Evolutionary conservation across 2,329 filamentous ascomycete species (phyloP).

Genomic region (Pseudocercospora macadamiae): DNA sequence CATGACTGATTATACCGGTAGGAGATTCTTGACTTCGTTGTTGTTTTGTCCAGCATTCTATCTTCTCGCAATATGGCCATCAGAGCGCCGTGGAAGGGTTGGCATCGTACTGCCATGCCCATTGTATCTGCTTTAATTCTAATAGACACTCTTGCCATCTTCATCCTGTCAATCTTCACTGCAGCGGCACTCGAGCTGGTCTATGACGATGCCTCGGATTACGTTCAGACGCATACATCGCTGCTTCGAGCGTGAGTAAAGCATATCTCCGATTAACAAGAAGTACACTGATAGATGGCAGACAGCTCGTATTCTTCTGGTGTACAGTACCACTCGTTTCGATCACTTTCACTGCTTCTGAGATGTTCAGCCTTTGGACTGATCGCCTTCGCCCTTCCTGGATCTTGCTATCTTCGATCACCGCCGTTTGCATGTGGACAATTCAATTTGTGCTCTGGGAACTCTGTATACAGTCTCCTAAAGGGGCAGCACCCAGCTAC

Average conservation of each 20-base stretch:
- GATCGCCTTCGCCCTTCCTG: constrained; percentile 17
- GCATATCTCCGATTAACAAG: neutral
- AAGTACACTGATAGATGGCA: neutral
- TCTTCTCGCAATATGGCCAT: constrained; percentile 20
- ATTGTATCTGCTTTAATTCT: constrained; percentile 17
- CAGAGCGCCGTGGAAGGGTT: constrained; percentile 27
- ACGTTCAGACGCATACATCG: neutral
- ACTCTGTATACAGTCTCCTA: constrained; percentile 5
- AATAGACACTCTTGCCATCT: constrained; percentile 19
- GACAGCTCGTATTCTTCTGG: constrained; percentile 23
- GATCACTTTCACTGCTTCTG: constrained; percentile 10
- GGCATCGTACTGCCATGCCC: constrained; percentile 21
- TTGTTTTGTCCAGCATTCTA: neutral
- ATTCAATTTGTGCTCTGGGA: constrained; percentile 21
- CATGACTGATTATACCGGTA: neutral
- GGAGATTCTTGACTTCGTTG: neutral
- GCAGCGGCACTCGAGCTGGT: constrained; percentile 18
- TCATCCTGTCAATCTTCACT: constrained; percentile 20
- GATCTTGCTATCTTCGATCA: constrained; percentile 17
- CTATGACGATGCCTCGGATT: constrained; percentile 5
- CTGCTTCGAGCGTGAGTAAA: constrained; percentile 19
- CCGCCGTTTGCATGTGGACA: constrained; percentile 14
- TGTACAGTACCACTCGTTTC: constrained; percentile 20
- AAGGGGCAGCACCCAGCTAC: constrained; percentile 8
- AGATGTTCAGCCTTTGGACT: constrained; percentile 16